Conservation (phyloP, 2,329 filamentous ascomycete species). For the Xylaria polymorpha region DNA sequence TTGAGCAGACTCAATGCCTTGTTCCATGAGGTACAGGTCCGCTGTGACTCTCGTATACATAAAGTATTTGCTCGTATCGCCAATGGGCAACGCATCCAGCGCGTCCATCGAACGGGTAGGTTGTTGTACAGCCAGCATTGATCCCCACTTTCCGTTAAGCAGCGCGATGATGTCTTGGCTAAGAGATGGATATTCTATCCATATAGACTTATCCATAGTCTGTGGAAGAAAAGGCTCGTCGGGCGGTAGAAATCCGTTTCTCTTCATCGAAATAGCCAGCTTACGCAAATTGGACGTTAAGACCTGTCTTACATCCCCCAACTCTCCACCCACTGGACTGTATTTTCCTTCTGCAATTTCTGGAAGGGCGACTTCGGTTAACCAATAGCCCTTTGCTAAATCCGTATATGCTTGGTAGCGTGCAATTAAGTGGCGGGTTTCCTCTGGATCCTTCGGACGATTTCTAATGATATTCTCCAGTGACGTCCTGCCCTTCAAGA, state of each 20-base stretch:
- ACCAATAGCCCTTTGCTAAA: conserved; percentile 87
- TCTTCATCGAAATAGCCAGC: conserved; percentile 82
- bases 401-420: conserved; percentile 85
- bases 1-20: conserved; percentile 74
- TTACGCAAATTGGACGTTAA: conserved; percentile 76
- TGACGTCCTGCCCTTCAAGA: conserved; percentile 80
- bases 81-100: conserved; percentile 77
- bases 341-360: conserved; percentile 60
- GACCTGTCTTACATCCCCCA: conserved; percentile 65
- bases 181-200: conserved; percentile 80
- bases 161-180: conserved; percentile 77
- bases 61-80: conserved; percentile 79
- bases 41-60: conserved; percentile 83
- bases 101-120: conserved; percentile 63
- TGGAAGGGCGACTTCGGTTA: conserved; percentile 68
- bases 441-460: conserved; percentile 65
- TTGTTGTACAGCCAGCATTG: conserved; percentile 61
- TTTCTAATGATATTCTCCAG: conserved; percentile 79
- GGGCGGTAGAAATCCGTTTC: conserved; percentile 81
- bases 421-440: conserved; percentile 65
- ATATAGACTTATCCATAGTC: conserved; percentile 82
- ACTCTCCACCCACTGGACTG: conserved; percentile 57
- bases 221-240: conserved; percentile 77
- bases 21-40: conserved; percentile 79
- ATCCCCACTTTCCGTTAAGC: conserved; percentile 70